Percentiles rank a stretch among this genome's conserved stretches.
These are phyloP conservation scores for Heritiera littoralis DNA, from an alignment of 345 rosid genomes.

Conservation along the genomic window DNA sequence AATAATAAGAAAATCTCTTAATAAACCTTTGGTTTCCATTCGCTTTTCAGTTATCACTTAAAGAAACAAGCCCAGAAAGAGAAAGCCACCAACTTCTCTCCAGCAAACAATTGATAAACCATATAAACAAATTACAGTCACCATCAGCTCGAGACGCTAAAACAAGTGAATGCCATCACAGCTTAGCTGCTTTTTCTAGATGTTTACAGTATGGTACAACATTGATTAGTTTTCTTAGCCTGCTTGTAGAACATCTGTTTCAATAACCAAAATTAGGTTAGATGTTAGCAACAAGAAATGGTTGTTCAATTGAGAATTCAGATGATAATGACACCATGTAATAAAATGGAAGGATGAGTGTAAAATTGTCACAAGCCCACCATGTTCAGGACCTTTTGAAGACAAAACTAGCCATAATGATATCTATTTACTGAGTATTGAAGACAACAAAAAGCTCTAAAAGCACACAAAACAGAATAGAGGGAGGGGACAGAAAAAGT, in stretches of 20 bases:
- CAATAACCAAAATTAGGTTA: constrained; percentile 7
- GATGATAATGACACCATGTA: neutral
- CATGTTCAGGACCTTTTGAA: constrained; percentile 5
- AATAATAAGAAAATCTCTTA: neutral
- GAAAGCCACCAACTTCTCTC: constrained; percentile 23
- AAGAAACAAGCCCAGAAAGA: constrained; percentile 17
- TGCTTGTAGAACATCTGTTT: constrained; percentile 99
- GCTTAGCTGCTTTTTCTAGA: constrained; percentile 13
- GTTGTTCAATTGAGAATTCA: neutral
- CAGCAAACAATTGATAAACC: constrained; percentile 33
- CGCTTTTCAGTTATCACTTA: constrained; percentile 12
- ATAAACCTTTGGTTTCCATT: constrained; percentile 9
- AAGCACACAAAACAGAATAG: neutral
- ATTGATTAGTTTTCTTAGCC: constrained; percentile 91
- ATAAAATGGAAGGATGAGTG: neutral
- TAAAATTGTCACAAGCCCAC: neutral
- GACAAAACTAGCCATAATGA: neutral
- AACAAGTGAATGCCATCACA: constrained; percentile 21
- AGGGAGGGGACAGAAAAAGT: neutral
- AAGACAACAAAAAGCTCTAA: neutral
- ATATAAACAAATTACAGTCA: constrained; percentile 30
- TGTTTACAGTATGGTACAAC: constrained; percentile 84
- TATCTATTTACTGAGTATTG: neutral
- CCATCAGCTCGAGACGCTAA: constrained; percentile 18
- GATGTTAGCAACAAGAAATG: constrained; percentile 15